Evolutionary conservation across 768 basidiomycete species (phyloP).

Genomic region (Austroboletus eburneus): DNA sequence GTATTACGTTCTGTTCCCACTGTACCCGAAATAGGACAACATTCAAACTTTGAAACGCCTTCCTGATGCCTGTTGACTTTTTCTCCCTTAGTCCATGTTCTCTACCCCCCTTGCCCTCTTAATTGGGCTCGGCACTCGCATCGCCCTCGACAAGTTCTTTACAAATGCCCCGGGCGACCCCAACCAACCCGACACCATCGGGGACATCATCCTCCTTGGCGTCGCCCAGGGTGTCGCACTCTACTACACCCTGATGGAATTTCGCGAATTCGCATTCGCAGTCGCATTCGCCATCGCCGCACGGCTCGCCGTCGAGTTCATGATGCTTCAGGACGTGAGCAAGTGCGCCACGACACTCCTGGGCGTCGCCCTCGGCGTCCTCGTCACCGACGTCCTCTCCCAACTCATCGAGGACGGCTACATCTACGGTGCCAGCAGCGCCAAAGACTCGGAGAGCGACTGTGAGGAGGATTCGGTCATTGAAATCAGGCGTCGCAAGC

Average conservation of each 20-base stretch:
- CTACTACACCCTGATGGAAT: conserved; percentile 58
- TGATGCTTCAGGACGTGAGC: conserved; percentile 46
- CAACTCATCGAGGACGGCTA: conserved; percentile 55
- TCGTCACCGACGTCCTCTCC: conserved; percentile 68
- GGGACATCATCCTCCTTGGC: conserved; percentile 62
- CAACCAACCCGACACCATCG: conserved; percentile 34
- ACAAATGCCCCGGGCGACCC: conserved; percentile 35
- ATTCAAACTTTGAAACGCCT: conserved; percentile 8
- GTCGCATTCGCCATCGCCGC: conserved; percentile 54
- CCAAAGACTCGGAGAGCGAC: conserved; percentile 21
- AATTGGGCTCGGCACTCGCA: conserved; percentile 70
- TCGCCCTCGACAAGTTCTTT: conserved; percentile 58
- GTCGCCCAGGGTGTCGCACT: conserved; percentile 74
- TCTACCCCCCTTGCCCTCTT: conserved; percentile 65
- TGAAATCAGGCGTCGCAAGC: conserved; percentile 32
- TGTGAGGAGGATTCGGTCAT: conserved; percentile 9
- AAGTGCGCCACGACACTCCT: conserved; percentile 58
- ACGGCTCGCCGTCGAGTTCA: conserved; percentile 65
- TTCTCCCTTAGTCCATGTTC: conserved; percentile 35
- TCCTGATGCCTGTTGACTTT: conserved; percentile 12
- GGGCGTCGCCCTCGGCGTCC: conserved; percentile 64
- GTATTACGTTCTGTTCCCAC: conserved; percentile 15
- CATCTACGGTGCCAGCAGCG: conserved; percentile 24
- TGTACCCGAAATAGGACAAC: conserved; percentile 20
- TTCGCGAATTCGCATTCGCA: conserved; percentile 48